phyloP scores from a whole-genome alignment of 805 yeast genomes.

The Kodamaea kakaduensis region DNA sequence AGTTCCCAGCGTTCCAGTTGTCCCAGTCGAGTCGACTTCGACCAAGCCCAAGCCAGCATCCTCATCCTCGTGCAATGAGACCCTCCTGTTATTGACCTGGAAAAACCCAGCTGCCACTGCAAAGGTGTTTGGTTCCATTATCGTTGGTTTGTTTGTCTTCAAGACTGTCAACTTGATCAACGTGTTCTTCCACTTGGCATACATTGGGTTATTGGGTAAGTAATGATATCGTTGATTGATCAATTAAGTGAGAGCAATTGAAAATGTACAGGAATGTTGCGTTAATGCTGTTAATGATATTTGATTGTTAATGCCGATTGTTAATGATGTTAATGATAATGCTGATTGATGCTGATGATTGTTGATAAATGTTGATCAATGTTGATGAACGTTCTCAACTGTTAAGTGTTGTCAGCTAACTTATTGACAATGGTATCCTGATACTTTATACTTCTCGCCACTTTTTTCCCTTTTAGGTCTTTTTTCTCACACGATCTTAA shows the following conservation, averaged over 20 bases:
- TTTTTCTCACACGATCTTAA: conserved; percentile 9
- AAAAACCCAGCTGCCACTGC: conserved; percentile 72
- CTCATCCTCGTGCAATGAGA: neutral
- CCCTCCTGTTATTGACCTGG: conserved; percentile 57
- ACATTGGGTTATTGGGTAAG: conserved; percentile 49
- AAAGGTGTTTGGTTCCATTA: conserved; percentile 63
- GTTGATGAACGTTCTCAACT: too few relatives aligned
- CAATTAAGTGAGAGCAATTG: conserved; percentile 1
- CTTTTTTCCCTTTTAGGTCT: conserved; percentile 3
- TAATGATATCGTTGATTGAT: conserved; percentile 9
- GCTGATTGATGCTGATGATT: too few relatives aligned
- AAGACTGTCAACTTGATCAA: conserved; percentile 63
- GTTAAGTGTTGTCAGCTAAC: too few relatives aligned
- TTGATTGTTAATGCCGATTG: too few relatives aligned
- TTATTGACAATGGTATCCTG: too few relatives aligned
- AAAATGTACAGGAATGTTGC: too few relatives aligned
- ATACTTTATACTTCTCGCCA: too few relatives aligned
- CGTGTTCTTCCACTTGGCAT: conserved; percentile 55
- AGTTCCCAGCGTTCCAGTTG: conserved; percentile 8
- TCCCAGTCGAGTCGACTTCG: conserved; percentile 7
- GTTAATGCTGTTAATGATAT: too few relatives aligned
- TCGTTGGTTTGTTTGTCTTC: conserved; percentile 51
- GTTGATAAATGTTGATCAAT: too few relatives aligned
- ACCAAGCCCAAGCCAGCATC: conserved; percentile 3
- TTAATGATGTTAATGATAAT: too few relatives aligned